phyloP scores from a whole-genome alignment of 1,139 yeast species.

The Blastobotrys ciferrii region DNA sequence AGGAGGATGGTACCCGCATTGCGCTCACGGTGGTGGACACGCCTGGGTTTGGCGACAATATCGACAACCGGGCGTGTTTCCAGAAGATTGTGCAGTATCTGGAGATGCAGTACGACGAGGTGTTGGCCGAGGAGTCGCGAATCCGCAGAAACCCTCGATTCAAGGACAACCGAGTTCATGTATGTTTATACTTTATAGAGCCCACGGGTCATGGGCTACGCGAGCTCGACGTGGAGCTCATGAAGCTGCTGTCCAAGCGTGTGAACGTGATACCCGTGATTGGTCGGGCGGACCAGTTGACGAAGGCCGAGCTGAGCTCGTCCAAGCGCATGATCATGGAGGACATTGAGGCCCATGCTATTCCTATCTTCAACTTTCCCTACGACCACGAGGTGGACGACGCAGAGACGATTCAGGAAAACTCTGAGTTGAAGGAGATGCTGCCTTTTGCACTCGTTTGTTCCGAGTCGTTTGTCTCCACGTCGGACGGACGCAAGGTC shows the following conservation, averaged over 20 bases:
- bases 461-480: slow-evolving; percentile 58
- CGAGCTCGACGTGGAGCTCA: slow-evolving; percentile 70
- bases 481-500: slow-evolving; percentile 54
- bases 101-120: slow-evolving; percentile 87
- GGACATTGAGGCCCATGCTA: slow-evolving; percentile 72
- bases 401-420: slow-evolving; percentile 73
- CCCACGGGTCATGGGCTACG: slow-evolving; percentile 73
- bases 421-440: slow-evolving; percentile 64
- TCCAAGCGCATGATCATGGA: slow-evolving; percentile 64
- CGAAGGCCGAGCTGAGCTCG: slow-evolving; percentile 64
- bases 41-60: slow-evolving; percentile 77
- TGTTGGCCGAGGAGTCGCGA: slow-evolving; percentile 85
- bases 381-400: slow-evolving; percentile 63
- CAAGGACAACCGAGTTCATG: slow-evolving; percentile 70
- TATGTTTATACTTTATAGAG: slow-evolving; percentile 61
- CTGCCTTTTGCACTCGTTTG: slow-evolving; percentile 87
- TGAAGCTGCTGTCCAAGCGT: slow-evolving; percentile 69
- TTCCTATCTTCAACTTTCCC: slow-evolving; percentile 82
- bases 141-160: slow-evolving; percentile 82
- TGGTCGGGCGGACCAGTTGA: slow-evolving; percentile 80
- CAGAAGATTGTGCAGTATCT: slow-evolving; percentile 69
- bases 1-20: slow-evolving; percentile 34
- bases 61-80: slow-evolving; percentile 66
- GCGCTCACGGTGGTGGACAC: slow-evolving; percentile 64
- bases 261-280: slow-evolving; percentile 87